Percentiles rank a stretch among this genome's conserved stretches.
These are phyloP conservation scores for Paecilomyces niveus DNA, from an alignment of 2,329 filamentous ascomycete genomes.

Conservation along the genomic window DNA sequence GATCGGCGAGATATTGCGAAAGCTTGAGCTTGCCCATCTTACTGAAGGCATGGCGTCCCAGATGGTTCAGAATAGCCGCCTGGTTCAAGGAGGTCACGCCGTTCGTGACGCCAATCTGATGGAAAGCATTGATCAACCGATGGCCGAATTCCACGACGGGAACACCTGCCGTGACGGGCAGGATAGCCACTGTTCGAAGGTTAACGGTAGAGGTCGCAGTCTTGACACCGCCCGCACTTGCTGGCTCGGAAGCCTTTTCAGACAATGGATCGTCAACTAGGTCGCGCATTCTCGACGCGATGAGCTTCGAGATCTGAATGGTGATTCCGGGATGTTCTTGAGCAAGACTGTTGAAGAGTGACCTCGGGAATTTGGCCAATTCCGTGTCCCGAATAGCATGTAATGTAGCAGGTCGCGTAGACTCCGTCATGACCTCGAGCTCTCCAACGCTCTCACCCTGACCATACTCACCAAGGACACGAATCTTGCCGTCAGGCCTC, in stretches of 20 bases:
- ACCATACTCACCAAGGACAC: conserved; percentile 83
- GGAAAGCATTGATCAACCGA: conserved; percentile 75
- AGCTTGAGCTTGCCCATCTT: conserved; percentile 95
- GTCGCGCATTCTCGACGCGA: conserved; percentile 81
- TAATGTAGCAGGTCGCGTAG: conserved; percentile 77
- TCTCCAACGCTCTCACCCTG: conserved; percentile 98
- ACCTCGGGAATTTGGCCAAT: conserved; percentile 90
- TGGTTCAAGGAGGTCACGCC: conserved; percentile 91
- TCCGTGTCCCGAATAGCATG: conserved; percentile 97
- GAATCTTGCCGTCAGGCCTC: conserved; percentile 70
- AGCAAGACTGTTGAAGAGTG: conserved; percentile 93
- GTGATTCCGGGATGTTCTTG: conserved; percentile 97
- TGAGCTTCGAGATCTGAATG: conserved; percentile 98
- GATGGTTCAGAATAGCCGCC: conserved; percentile 84
- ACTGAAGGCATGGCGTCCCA: conserved; percentile 93
- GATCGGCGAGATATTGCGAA: conserved; percentile 88
- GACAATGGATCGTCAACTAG: conserved; percentile 74
- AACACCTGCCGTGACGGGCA: conserved; percentile 85
- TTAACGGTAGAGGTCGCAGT: conserved; percentile 77
- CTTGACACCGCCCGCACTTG: conserved; percentile 44
- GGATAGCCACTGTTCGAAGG: conserved; percentile 80
- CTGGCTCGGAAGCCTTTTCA: conserved; percentile 56
- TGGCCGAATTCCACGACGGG: conserved; percentile 94
- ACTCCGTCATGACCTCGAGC: conserved; percentile 93
- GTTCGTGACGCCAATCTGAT: conserved; percentile 81